A percentile compares a stretch with the other conserved stretches of the same genome.
Conservation (phyloP, 2,329 filamentous ascomycete species). For the Arthroderma uncinatum region DNA sequence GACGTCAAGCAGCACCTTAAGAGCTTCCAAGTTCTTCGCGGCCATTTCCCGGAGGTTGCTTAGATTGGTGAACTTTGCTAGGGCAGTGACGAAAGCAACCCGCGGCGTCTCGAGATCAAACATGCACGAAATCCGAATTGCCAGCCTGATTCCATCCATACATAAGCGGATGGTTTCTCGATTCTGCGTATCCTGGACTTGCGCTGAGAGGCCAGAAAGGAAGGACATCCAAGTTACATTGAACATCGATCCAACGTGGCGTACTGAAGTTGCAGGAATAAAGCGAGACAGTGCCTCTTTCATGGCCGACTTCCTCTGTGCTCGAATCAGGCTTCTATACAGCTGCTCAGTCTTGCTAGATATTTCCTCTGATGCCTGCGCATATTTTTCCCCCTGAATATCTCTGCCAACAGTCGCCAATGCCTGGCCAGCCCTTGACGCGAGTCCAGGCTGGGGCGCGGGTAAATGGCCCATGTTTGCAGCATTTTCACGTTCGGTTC, state of each 20-base stretch:
- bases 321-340: conserved; percentile 85
- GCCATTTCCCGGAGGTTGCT: conserved; percentile 94
- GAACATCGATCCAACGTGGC: conserved; percentile 96
- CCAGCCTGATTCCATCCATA: conserved; percentile 88
- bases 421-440: conserved; percentile 74
- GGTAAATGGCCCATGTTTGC: conserved; percentile 60
- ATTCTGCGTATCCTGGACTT: conserved; percentile 88
- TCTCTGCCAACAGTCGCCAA: conserved; percentile 87
- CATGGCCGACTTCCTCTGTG: conserved; percentile 68
- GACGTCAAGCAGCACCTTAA: conserved; percentile 83
- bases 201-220: conserved; percentile 83
- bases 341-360: conserved; percentile 67
- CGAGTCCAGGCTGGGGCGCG: conserved; percentile 55
- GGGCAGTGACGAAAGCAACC: conserved; percentile 84
- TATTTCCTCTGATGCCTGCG: conserved; percentile 94
- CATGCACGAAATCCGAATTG: conserved; percentile 82
- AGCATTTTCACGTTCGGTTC: conserved; percentile 81
- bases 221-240: conserved; percentile 99
- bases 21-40: conserved; percentile 88
- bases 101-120: conserved; percentile 90
- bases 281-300: conserved; percentile 60
- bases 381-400: conserved; percentile 80
- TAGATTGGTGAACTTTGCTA: conserved; percentile 88
- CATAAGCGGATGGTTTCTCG: conserved; percentile 84
- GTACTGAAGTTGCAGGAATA: conserved; percentile 85